Conservation (phyloP, 2,329 filamentous ascomycete genomes). For the Phyllosticta capitalensis region DNA sequence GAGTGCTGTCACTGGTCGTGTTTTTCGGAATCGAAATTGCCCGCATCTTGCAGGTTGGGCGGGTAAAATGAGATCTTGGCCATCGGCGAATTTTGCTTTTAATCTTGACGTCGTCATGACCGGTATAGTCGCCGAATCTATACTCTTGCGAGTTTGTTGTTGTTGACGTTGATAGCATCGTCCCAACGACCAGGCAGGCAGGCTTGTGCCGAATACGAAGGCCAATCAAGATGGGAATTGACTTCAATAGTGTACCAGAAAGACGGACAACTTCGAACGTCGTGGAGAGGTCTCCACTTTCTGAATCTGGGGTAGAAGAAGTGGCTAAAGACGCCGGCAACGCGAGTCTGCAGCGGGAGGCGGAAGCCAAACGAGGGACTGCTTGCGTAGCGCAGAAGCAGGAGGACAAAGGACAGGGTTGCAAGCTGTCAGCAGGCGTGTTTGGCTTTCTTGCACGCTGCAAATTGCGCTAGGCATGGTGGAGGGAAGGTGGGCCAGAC, state of each 20-base stretch:
- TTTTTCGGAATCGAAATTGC: neutral
- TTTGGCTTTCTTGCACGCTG: neutral
- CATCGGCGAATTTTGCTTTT: neutral
- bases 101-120: neutral
- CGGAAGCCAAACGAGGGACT: neutral
- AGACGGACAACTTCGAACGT: conserved; percentile 9
- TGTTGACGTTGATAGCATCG: neutral
- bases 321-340: neutral
- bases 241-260: conserved; percentile 3
- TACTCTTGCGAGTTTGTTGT: neutral
- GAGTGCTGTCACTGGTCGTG: neutral
- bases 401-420: neutral
- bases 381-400: neutral
- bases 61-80: neutral
- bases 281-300: conserved; percentile 7
- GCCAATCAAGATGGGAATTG: neutral
- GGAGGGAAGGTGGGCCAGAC: neutral
- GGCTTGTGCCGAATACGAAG: neutral
- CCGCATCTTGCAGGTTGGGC: neutral
- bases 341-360: neutral
- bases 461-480: neutral
- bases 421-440: neutral
- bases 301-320: conserved; percentile 8
- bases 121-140: neutral
- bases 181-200: neutral